Evolutionary conservation across 768 basidiomycete genomes (phyloP).

Genomic region (Agaricus blazei): DNA sequence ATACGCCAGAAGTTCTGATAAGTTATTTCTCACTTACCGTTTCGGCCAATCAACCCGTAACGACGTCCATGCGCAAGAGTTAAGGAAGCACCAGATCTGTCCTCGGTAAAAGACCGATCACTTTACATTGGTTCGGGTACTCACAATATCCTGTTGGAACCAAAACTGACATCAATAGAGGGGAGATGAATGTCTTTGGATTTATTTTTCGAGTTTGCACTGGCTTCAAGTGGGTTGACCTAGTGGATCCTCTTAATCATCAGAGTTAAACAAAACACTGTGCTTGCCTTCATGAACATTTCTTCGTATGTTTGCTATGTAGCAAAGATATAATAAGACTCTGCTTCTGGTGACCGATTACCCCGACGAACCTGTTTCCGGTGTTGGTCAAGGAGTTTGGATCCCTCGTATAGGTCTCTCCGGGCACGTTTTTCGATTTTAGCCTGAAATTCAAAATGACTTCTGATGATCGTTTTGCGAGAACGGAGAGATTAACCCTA

Average conservation of each 20-base stretch:
- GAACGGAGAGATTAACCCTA: slow-evolving; percentile 39
- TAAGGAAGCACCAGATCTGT: slow-evolving; percentile 76
- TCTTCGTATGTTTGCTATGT: slow-evolving; percentile 93
- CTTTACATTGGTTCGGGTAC: slow-evolving; percentile 6
- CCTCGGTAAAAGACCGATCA: slow-evolving; percentile 4
- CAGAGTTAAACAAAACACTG: background rate
- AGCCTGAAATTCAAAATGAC: slow-evolving; percentile 43
- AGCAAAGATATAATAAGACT: background rate
- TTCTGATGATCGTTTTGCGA: background rate
- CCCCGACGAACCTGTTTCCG: slow-evolving; percentile 67
- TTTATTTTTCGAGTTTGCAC: slow-evolving; percentile 79
- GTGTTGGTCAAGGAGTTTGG: slow-evolving; percentile 89
- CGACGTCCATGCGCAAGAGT: slow-evolving; percentile 87
- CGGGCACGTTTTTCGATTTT: slow-evolving; percentile 97
- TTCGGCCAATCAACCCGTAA: slow-evolving; percentile 89
- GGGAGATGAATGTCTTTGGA: slow-evolving; percentile 95
- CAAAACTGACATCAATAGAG: slow-evolving; percentile 95
- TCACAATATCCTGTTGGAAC: slow-evolving; percentile 88
- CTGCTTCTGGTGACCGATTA: background rate
- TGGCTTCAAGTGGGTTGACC: slow-evolving; percentile 91
- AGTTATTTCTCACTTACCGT: slow-evolving; percentile 40
- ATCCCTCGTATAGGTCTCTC: slow-evolving; percentile 91
- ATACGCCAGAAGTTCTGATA: background rate
- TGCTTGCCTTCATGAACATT: slow-evolving; percentile 91
- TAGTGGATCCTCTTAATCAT: slow-evolving; percentile 18